Base-by-base conservation (phyloP, 441 rosid species). In the Syzygium malaccense region DNA sequence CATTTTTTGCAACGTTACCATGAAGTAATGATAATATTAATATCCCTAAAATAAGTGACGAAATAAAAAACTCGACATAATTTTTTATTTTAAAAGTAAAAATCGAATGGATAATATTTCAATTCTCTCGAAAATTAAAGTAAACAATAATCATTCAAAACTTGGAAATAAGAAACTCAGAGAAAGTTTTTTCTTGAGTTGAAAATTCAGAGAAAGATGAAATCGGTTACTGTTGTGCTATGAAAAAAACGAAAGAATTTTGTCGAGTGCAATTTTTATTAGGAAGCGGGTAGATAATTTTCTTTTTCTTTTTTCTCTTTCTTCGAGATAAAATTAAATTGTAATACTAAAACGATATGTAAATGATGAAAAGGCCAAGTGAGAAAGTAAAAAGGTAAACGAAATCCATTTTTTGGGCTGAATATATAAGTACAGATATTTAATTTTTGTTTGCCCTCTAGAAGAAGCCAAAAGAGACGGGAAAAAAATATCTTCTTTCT, bases 261-360 rank as follows among this genome's bases (percentile, higher is more conserved):
- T 7, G 1, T 37, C 3, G 28, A 37, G 15, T 9, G 28, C 14
- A 10, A 33, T 3, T 71, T 37, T 3, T 37, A 20, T 26, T 71
- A 0, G 26, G 26, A 71, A 5, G 28, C 0, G 1, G 0, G 49
- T 37, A 37, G 5, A 20, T 32, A 19, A 68, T 0, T 10, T 71
- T 71, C 9, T n/a, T 62, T 62, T 62, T 62, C 0, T 3, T 14
- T 64, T 14, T 64, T 30, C 11, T 30, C 71, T 64, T 64, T 15
- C 37, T 64, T 64, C 0, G 1, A 64, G 75, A n/a, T 64, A 15
- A 15, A 64, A 7, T 30, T 64, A 30, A 11, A 15, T 30, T 7
- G 37, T 0, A 4, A 30, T 30, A 14, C 8, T 30, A 64, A 64
- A 30, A 62, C 3, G 7, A 30, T 64, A 15, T 7, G 37, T 64